Conservation (phyloP, 371 early-diverging fungal species). For the Rhizopus delemar region DNA sequence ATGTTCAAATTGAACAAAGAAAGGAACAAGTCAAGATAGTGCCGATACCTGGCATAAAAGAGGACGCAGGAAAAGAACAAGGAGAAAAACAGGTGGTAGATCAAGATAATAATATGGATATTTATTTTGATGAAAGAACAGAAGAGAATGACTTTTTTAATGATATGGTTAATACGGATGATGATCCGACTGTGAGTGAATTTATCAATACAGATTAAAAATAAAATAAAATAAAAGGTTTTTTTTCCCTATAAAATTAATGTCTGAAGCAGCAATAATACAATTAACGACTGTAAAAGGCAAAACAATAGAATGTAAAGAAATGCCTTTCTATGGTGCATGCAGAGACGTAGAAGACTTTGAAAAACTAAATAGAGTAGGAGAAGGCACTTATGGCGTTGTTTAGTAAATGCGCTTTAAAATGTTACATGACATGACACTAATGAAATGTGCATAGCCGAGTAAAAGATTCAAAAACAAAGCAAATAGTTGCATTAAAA, state of each 20-base stretch:
- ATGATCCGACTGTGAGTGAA: constrained; percentile 44
- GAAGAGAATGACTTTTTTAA: constrained; percentile 45
- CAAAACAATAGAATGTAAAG: constrained; percentile 28
- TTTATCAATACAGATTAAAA: constrained; percentile 26
- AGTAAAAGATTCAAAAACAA: constrained; percentile 66
- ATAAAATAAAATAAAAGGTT: constrained; percentile 11
- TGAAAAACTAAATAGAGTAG: constrained; percentile 69
- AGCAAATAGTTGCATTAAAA: constrained; percentile 86
- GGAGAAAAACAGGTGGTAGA: not conserved
- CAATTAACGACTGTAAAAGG: constrained; percentile 33
- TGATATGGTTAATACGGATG: constrained; percentile 53
- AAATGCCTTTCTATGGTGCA: constrained; percentile 51
- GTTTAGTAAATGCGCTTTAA: constrained; percentile 65
- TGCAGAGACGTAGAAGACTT: constrained; percentile 70
- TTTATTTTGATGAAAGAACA: constrained; percentile 27
- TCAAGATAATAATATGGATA: constrained; percentile 21
- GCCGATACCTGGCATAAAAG: constrained; percentile 39
- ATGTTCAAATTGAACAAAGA: constrained; percentile 31
- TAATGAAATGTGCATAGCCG: constrained; percentile 35
- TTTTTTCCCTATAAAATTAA: constrained; percentile 1
- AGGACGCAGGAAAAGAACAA: constrained; percentile 18
- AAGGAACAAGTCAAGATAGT: constrained; percentile 17
- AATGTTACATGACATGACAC: constrained; percentile 1
- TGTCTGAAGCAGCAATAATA: not conserved
- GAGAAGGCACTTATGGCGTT: constrained; percentile 88